Conservation (phyloP, 352 stramenopile genomes). For the Globisporangium iwayamae region DNA sequence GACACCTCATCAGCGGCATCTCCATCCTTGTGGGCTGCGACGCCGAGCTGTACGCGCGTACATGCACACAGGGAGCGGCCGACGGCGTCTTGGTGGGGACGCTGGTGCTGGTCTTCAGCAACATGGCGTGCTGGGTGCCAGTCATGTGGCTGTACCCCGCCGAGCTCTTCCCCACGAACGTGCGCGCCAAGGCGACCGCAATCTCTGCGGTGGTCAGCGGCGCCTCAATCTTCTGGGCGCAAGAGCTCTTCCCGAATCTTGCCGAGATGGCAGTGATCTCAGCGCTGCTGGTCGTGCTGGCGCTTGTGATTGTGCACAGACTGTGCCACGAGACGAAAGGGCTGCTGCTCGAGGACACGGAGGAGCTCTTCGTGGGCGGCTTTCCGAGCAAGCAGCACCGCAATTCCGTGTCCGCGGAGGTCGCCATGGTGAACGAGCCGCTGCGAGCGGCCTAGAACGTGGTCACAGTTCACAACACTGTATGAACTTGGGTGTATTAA, state of each 20-base stretch:
- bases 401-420: conserved; percentile 7
- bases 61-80: conserved; percentile 24
- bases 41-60: conserved; percentile 24
- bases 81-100: conserved; percentile 36
- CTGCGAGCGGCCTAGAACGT: not conserved
- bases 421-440: not conserved
- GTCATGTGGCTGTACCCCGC: conserved; percentile 51
- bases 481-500: too few relatives aligned
- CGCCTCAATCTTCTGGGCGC: conserved; percentile 12
- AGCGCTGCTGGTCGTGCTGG: conserved; percentile 12
- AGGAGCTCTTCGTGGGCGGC: conserved; percentile 41
- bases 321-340: conserved; percentile 49
- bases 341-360: conserved; percentile 53
- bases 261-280: conserved; percentile 6
- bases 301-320: conserved; percentile 41
- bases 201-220: conserved; percentile 34
- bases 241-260: conserved; percentile 14
- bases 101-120: conserved; percentile 39
- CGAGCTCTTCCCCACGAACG: conserved; percentile 52
- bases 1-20: conserved; percentile 31
- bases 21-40: conserved; percentile 34
- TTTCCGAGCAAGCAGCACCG: conserved; percentile 26
- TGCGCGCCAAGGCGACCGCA: conserved; percentile 43
- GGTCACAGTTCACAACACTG: not conserved
- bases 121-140: conserved; percentile 40